Evolutionary conservation across 2,329 filamentous ascomycete species (phyloP), one percentile per base, ranked within the genome.

Genomic region (Trichoderma oligosporum): DNA sequence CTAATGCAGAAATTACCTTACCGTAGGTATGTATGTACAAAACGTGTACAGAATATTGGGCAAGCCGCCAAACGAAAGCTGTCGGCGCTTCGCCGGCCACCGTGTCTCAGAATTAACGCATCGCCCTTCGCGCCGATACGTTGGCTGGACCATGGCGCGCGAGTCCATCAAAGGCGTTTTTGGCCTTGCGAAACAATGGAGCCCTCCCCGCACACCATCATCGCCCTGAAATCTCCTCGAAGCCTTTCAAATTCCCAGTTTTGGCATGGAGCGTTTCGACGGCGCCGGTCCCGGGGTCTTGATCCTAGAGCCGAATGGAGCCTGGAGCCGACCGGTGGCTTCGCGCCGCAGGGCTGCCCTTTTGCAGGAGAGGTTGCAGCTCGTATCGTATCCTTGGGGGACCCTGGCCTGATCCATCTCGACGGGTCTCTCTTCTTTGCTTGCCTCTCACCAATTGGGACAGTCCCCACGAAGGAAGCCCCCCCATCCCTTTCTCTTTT

Each of bases 21-120:
- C 27, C 27, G 25, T 20, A 24, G n/a, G 27, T 31, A 29, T 11
- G 27, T 31, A 18, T 45, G 42, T 33, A 14, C 42, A 27, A 45
- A n/a, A n/a, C n/a, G n/a, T n/a, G n/a, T n/a, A n/a, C n/a, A n/a
- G n/a, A n/a, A n/a, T n/a, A n/a, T n/a, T n/a, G n/a, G n/a, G 42
- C 20, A 12, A 49, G 22, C 46, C 22, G 31, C 46, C 25, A 41
- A n/a, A 18, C 39, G 20, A 33, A 41, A 24, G 4, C 9, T 16
- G 44, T 48, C 44, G 53, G 53, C 53, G 53, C 53, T 47, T 56
- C 53, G 44, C 53, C 53, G 44, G 53, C 53, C 29, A 41, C 33
- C 53, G 44, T 56, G 53, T 56, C 53, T 56, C 53, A 48, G 53
- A 20, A n/a, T 33, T 44, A 56, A 44, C 53, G 53, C 53, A 56